Base-by-base conservation (phyloP, 1,139 yeast genomes). In the Saccharomyces hybrid region DNA sequence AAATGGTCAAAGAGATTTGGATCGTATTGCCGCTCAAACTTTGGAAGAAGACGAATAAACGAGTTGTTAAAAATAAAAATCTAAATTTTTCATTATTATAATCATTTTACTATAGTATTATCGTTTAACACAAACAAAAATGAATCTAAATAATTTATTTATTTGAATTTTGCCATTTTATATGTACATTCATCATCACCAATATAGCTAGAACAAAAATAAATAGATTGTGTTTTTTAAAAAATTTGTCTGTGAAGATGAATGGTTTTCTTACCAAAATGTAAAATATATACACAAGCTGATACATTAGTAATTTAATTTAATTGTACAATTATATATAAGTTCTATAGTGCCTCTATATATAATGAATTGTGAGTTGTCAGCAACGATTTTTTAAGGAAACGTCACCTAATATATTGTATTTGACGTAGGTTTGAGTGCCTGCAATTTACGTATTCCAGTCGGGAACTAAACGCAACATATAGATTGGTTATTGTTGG, bases 1-100 rank as follows among this genome's bases (percentile, higher is more conserved):
- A 78, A 88, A 90, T 81, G 99, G 99, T 77, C 98, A 93, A 84
- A 91, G 99, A 87, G 99, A 93, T 83, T 88, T 93, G 83, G 99
- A 93, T 83, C 98, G 99, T 87, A 93, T 93, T 79, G 99, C 99
- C 75, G 96, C 96, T 77, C 97, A 91, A 83, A 89, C 96, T 77
- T 84, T 88, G 78, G 96, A 88, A 81, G 83, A 82, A 74, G 91
- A 85, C 73, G 95, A 88, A 77, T 88, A 84, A 77, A 61, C 44
- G 44, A 38, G 44, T 38, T 38, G 44, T 47, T 48, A 19, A 48
- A 50, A 38, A 53, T 28, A 32, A 48, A 51, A 49, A 54, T 19
- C 50, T 48, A 51, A 34, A 27, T 48, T 48, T 51, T 38, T 51
- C 50, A 51, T 46, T 48, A 51, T 47, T 48, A 42, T 52, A 42